phyloP scores from a whole-genome alignment of 2,329 filamentous ascomycete species.

The Aspergillus fischeri region DNA sequence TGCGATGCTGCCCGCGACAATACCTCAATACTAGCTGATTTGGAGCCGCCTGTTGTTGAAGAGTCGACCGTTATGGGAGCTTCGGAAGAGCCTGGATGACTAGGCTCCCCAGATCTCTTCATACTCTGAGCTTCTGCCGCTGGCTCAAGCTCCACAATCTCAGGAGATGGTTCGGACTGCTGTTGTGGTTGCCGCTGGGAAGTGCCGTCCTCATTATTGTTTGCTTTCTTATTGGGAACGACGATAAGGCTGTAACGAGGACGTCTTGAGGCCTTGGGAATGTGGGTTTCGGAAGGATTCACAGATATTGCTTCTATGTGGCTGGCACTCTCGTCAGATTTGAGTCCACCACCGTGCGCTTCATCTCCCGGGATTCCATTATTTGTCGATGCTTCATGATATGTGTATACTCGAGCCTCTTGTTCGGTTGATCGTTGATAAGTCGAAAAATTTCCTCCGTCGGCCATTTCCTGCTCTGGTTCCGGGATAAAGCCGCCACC shows the following conservation, averaged over 20 bases:
- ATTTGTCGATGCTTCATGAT: background rate
- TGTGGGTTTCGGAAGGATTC: background rate
- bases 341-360: conserved; percentile 18
- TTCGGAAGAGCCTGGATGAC: conserved; percentile 16
- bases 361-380: background rate
- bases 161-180: background rate
- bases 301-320: background rate
- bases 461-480: conserved; percentile 13
- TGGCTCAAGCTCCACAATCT: background rate
- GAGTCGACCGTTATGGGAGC: conserved; percentile 23
- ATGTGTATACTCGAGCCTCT: background rate
- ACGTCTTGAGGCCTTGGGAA: conserved; percentile 1
- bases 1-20: conserved; percentile 18
- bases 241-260: conserved; percentile 30
- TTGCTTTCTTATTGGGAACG: conserved; percentile 17
- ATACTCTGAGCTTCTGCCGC: background rate
- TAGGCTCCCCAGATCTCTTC: background rate
- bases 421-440: no score
- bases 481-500: conserved; percentile 41
- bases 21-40: conserved; percentile 23
- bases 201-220: background rate
- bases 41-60: conserved; percentile 20
- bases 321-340: conserved; percentile 10
- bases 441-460: background rate
- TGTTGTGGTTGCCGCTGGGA: background rate